phyloP scores from a whole-genome alignment of 2,329 filamentous ascomycete species.

The Xylaria sp. region DNA sequence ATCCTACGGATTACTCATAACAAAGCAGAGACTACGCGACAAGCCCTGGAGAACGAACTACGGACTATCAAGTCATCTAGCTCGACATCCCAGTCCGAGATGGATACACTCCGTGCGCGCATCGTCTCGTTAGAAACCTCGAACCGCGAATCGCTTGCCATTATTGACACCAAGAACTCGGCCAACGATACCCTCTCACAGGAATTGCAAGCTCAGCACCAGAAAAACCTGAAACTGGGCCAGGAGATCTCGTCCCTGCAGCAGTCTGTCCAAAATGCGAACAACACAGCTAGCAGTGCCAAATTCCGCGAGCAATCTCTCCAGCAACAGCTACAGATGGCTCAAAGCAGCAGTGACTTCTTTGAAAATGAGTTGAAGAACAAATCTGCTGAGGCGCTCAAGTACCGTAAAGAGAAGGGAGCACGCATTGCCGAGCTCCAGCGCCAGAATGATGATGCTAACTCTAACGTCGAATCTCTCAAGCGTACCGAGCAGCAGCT shows the following conservation, averaged over 20 bases:
- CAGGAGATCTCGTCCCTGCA: slow-evolving; percentile 82
- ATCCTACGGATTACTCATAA: slow-evolving; percentile 16
- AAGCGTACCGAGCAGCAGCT: slow-evolving; percentile 80
- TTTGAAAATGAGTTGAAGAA: slow-evolving; percentile 89
- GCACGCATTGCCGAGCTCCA: slow-evolving; percentile 86
- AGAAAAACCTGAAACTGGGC: slow-evolving; percentile 81
- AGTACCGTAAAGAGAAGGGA: slow-evolving; percentile 93
- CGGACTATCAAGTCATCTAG: slow-evolving; percentile 75
- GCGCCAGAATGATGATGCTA: slow-evolving; percentile 83
- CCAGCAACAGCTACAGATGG: slow-evolving; percentile 85
- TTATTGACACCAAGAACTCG: slow-evolving; percentile 86
- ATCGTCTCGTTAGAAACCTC: slow-evolving; percentile 87
- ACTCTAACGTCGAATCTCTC: slow-evolving; percentile 73
- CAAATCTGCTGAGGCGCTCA: slow-evolving; percentile 83
- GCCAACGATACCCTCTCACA: slow-evolving; percentile 84
- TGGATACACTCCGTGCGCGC: slow-evolving; percentile 77
- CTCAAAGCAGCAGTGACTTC: slow-evolving; percentile 91
- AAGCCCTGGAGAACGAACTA: slow-evolving; percentile 79
- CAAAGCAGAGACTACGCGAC: slow-evolving; percentile 70
- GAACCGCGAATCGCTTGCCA: slow-evolving; percentile 85
- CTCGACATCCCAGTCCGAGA: slow-evolving; percentile 73
- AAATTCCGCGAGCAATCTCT: slow-evolving; percentile 90
- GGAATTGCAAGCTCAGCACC: slow-evolving; percentile 85
- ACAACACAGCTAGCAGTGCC: slow-evolving; percentile 76
- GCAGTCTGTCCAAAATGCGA: slow-evolving; percentile 79